Evolutionary conservation across 1,284 basidiomycete species (phyloP), one percentile per base, ranked within the genome.

Genomic region (Cystobasidiaceae sp.): DNA sequence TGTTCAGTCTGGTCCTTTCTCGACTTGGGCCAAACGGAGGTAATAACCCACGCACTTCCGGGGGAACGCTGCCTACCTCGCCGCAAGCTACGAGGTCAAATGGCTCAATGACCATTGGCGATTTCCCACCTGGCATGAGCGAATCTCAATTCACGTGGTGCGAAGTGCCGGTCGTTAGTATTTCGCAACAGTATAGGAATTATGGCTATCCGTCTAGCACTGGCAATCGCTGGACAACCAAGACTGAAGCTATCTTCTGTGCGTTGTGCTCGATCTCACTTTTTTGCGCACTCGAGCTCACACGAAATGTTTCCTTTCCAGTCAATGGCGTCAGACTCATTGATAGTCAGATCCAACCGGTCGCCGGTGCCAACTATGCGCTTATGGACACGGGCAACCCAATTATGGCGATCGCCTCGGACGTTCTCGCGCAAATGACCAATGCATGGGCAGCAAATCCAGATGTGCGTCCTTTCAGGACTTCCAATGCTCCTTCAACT

Each of bases 361-460:
- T 51, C 7, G 44, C 61, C 17, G 52, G 46, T 9, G 61, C 51
- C 15, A 64, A 64, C 23, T 64, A 56, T 28, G 61, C 61, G 3
- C 32, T 64, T 4, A 43, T 64, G 17, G 61, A 64, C 45, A 64
- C 61, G 27, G 61, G 61, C 9, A 64, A 64, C 34, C 61, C 61
- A n/a, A 64, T 64, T 6, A 30, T 64, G 43, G 52, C 39, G 25
- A 64, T 64, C 34, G 61, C 61, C 8, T 41, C 39, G 23, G 61
- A 64, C 39, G 46, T 51, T 4, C 61, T 64, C 7, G 61, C 61
- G 9, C 61, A 64, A 32, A 64, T 64, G 8, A 64, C 61, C 19
- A 64, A 64, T 28, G 61, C 61, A 28, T 64, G 61, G 61, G 61
- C 61, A 17, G 61, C 61, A 8, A 64, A 64, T 43, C 61, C 61